Evolutionary conservation across 2,329 filamentous ascomycete species (phyloP).

Genomic region (Thermothelomyces thermophilus): DNA sequence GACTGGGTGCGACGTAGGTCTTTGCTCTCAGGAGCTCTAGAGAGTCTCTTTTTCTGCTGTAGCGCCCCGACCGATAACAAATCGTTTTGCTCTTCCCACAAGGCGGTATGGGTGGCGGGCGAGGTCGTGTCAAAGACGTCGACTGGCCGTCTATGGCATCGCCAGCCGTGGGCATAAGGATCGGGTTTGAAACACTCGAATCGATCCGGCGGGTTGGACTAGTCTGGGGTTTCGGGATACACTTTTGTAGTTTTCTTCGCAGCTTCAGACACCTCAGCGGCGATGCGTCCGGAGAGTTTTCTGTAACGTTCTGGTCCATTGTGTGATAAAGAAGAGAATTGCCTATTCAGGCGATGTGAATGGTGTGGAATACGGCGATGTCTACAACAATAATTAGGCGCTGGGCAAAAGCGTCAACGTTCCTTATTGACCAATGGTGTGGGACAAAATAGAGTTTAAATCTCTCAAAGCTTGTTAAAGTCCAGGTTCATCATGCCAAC

Average conservation of each 20-base stretch:
- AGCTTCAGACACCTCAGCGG: conserved; percentile 23
- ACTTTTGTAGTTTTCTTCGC: conserved; percentile 32
- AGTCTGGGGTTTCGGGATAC: conserved; percentile 21
- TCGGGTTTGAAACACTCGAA: conserved; percentile 17
- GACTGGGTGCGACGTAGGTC: conserved; percentile 27
- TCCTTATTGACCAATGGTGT: no score
- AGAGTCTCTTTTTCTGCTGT: conserved; percentile 22
- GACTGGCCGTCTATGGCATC: conserved; percentile 16
- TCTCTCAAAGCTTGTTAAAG: neutral
- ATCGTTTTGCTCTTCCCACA: conserved; percentile 31
- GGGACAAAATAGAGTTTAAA: neutral
- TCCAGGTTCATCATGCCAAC: no score
- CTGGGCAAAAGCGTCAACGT: no score
- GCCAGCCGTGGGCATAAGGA: conserved; percentile 15
- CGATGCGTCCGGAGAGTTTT: conserved; percentile 21
- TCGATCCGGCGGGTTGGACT: conserved; percentile 11
- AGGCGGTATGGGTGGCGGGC: conserved; percentile 24
- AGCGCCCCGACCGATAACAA: no score
- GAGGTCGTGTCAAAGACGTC: conserved; percentile 13
- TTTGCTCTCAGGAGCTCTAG: neutral
- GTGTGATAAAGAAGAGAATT: conserved; percentile 14
- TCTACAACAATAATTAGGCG: no score
- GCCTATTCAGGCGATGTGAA: conserved; percentile 21
- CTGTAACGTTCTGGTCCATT: conserved; percentile 23
- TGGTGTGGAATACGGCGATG: no score